Evolutionary conservation across 2,329 filamentous ascomycete genomes (phyloP), one percentile per base, ranked within the genome.

Genomic region (Paecilomyces sp.): DNA sequence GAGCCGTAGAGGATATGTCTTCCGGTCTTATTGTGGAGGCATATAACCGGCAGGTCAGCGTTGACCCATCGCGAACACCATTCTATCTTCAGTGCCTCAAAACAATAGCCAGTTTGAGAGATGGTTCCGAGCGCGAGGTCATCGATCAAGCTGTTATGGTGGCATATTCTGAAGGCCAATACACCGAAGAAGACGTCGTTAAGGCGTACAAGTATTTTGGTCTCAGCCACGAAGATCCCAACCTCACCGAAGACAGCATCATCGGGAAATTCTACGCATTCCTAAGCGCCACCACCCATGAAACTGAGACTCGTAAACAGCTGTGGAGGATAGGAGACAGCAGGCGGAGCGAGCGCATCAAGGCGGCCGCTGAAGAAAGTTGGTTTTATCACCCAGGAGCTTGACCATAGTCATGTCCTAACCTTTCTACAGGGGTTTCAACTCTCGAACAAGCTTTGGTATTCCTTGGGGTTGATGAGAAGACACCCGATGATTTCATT

Each of bases 71-170:
- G 22, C 82, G 83, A 61, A 75, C 76, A 18, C 73, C 85, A 1
- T 84, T 85, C 67, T 90, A 89, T 69, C 80, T 89, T 61, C 82
- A 87, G 70, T 88, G 84, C 66, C 75, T 91, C n/a, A 79, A 82
- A 64, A 77, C 80, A 54, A 82, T 90, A 57, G 82, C 83, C 15
- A 74, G 75, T 25, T 80, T 82, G 18, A 78, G 86, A 57, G 70
- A 67, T 28, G 69, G 70, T 1, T 62, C 70, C 54, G 74, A 79
- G 34, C 86, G 82, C 68, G 80, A 83, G 51, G 70, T 77, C 7
- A 79, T 91, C n/a, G 75, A 83, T 51, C 78, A 79, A 34, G 83
- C 85, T 67, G 82, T 86, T 25, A 80, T 80, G 7, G 76, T 81
- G 57, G 80, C 87, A 50, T 81, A 81, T 55, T 86, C 85, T 1